Evolutionary conservation across 768 basidiomycete genomes (phyloP).

Genomic region (Hygrophorus pudorinus): DNA sequence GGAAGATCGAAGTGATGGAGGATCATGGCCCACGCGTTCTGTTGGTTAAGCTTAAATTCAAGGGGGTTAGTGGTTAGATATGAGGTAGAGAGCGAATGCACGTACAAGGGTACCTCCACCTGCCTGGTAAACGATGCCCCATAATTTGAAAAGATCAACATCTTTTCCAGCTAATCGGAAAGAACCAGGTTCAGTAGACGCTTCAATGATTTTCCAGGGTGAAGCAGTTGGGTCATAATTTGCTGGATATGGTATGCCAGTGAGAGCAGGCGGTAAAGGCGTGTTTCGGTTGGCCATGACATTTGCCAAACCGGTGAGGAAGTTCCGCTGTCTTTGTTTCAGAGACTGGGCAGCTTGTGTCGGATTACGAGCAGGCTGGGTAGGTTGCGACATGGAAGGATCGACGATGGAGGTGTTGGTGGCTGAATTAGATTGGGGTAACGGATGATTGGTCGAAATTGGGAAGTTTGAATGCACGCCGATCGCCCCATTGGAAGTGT

Average conservation of each 20-base stretch:
- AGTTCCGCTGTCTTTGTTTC: slow-evolving; percentile 49
- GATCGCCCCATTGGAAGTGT: slow-evolving; percentile 12
- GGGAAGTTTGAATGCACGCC: slow-evolving; percentile 34
- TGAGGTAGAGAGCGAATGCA: slow-evolving; percentile 11
- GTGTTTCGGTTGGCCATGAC: slow-evolving; percentile 45
- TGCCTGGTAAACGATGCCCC: slow-evolving; percentile 45
- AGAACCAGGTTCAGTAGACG: slow-evolving; percentile 46
- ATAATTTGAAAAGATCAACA: slow-evolving; percentile 67
- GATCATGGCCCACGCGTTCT: slow-evolving; percentile 48
- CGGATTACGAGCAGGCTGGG: slow-evolving; percentile 22
- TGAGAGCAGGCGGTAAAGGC: slow-evolving; percentile 72
- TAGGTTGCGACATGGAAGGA: slow-evolving; percentile 25
- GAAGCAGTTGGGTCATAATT: slow-evolving; percentile 56
- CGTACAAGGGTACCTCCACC: slow-evolving; percentile 59
- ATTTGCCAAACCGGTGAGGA: slow-evolving; percentile 50
- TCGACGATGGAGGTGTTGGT: slow-evolving; percentile 34
- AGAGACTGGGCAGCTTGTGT: slow-evolving; percentile 24
- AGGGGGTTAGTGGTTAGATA: slow-evolving; percentile 9
- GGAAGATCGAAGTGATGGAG: slow-evolving; percentile 51
- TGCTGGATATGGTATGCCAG: slow-evolving; percentile 41
- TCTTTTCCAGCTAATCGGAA: slow-evolving; percentile 67
- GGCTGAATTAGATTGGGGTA: slow-evolving; percentile 25
- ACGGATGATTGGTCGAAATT: slow-evolving; percentile 24
- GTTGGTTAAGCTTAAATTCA: slow-evolving; percentile 32
- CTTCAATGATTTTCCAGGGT: slow-evolving; percentile 57